A percentile compares a stretch with the other conserved stretches of the same genome.
phyloP scores from a whole-genome alignment of 23 red algal species.

The Rhodosorus marinus region DNA sequence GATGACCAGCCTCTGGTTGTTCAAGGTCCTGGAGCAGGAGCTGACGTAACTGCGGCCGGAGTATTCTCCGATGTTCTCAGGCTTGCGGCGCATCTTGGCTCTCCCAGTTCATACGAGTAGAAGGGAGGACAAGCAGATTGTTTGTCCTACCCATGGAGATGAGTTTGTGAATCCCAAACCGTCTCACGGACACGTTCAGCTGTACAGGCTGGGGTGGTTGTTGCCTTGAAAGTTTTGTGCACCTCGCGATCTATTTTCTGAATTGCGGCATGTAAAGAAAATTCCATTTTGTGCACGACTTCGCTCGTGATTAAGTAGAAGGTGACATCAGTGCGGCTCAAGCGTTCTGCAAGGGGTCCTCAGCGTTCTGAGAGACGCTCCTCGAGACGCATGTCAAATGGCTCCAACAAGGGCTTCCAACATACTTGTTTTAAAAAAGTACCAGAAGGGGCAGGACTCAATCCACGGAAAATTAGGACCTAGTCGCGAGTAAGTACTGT shows the following conservation, averaged over 20 bases:
- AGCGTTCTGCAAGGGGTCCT: no score
- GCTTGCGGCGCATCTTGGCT: constrained; percentile 64
- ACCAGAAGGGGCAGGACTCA: no score
- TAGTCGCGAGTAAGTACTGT: no score
- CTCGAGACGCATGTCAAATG: no score
- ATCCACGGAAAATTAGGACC: no score
- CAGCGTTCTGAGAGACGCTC: no score
- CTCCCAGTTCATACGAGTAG: constrained; percentile 42
- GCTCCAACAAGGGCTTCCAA: no score
- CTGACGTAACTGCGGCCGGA: constrained; percentile 80
- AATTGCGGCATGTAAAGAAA: not conserved
- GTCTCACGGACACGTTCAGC: not conserved
- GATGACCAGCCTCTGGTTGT: constrained; percentile 86
- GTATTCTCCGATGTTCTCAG: constrained; percentile 87
- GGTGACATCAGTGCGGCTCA: no score
- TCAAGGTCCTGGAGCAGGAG: constrained; percentile 84
- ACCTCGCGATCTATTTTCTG: not conserved
- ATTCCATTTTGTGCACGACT: not conserved
- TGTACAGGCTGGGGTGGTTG: not conserved
- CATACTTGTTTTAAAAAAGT: no score
- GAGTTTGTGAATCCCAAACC: not conserved
- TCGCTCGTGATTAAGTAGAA: no score
- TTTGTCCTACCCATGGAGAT: not conserved
- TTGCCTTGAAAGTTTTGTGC: not conserved
- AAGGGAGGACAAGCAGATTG: not conserved